Evolutionary conservation across 1,139 yeast genomes (phyloP).

Genomic region (Sugiyamaella novakii): DNA sequence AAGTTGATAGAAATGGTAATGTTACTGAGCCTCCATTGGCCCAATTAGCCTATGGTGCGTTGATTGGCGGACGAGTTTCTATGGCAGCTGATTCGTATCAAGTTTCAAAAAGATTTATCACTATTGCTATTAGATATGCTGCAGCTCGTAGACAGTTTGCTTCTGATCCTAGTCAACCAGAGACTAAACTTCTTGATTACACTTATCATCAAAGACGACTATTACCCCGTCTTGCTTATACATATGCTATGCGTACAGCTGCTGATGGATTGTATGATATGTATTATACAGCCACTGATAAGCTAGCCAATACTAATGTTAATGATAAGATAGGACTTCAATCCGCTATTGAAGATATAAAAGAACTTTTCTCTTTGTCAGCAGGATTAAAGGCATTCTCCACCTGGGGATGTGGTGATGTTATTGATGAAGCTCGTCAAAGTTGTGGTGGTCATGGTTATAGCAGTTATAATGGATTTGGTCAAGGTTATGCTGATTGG

Average conservation of each 20-base stretch:
- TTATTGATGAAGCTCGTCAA: slow-evolving; percentile 88
- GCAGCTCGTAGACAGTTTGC: slow-evolving; percentile 89
- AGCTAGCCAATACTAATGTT: slow-evolving; percentile 46
- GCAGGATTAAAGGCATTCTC: slow-evolving; percentile 88
- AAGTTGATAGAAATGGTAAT: slow-evolving; percentile 66
- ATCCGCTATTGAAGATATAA: slow-evolving; percentile 61
- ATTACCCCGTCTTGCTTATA: slow-evolving; percentile 74
- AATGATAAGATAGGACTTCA: slow-evolving; percentile 41
- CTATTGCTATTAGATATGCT: slow-evolving; percentile 86
- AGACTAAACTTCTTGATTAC: slow-evolving; percentile 64
- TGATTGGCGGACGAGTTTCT: slow-evolving; percentile 83
- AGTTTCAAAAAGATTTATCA: slow-evolving; percentile 73
- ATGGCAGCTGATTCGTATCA: slow-evolving; percentile 88
- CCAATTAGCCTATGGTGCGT: slow-evolving; percentile 83
- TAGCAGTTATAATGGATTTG: slow-evolving; percentile 86
- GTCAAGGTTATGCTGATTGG: slow-evolving; percentile 88
- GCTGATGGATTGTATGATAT: slow-evolving; percentile 65
- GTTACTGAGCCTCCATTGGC: slow-evolving; percentile 75
- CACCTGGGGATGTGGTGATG: slow-evolving; percentile 80
- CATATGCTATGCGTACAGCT: slow-evolving; percentile 77
- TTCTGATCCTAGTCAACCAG: slow-evolving; percentile 43
- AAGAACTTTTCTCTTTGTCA: slow-evolving; percentile 79
- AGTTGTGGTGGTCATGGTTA: slow-evolving; percentile 98
- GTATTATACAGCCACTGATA: slow-evolving; percentile 54
- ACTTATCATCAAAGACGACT: slow-evolving; percentile 86